Base-by-base conservation (phyloP, 129 eudicot genomes). In the Artemisia annua region DNA sequence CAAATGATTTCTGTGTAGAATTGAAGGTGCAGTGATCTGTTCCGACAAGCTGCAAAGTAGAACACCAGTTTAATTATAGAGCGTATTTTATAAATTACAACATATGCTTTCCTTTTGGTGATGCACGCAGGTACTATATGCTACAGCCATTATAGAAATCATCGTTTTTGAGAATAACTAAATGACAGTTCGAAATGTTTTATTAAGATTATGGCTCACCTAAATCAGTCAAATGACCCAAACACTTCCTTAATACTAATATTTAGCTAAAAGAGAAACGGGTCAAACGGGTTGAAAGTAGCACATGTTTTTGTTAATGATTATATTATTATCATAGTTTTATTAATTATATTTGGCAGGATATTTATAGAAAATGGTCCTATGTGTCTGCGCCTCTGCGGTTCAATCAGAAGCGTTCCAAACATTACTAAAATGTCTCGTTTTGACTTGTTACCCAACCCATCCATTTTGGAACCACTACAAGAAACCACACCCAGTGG, bases 11-110 rank as follows among this genome's bases (percentile, higher is more conserved):
- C 58, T 95, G 99, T 11, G 89, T 86, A 58, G 99, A 84, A 71
- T 86, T 95, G 77, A 95, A 95, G 51, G 96, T 81, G 66, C 99
- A 95, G 85, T 95, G 99, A 78, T 95, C 97, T 51, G 97, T 95
- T 83, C 97, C 99, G 32, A 95, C 99, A n/a, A 95, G 97, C 99
- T 95, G 89, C 79, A 83, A 78, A 74, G 32, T 55, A 48, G 48
- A 55, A 72, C 24, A 75, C 53, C 71, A 74, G 63, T 50, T 10
- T 59, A 48, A 78, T 24, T 43, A 67, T 46, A 62, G 16, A 70
- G 64, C 28, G 39, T 39, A 49, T 20, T 63, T 13, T 56, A 2
- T 8, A 39, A 7, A 1, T 4, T 55, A 59, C 12, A 15, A 28
- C 65, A 8, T 71, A n/a, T 58, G 13, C 39, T 71, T 59, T 43